Percentiles rank a stretch among this genome's conserved stretches.
Evolutionary conservation across 2,329 filamentous ascomycete genomes (phyloP).

Genomic region (Chaetomiaceae sp.): DNA sequence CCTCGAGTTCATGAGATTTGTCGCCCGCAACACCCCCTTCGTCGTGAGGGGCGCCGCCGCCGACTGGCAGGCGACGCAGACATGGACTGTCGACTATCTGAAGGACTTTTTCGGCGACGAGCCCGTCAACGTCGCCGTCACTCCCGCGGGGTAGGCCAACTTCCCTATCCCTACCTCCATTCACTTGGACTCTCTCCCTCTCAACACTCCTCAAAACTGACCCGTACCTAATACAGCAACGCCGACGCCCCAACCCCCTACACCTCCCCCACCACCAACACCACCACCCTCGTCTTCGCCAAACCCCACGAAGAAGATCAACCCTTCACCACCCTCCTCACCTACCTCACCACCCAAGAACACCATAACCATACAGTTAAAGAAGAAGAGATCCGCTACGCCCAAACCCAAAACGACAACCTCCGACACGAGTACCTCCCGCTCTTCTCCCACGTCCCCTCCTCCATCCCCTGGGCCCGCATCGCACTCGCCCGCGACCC

Average conservation of each 20-base stretch:
- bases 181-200: not conserved
- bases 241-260: constrained; percentile 50
- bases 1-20: constrained; percentile 75
- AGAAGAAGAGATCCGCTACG: constrained; percentile 17
- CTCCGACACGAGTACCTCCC: constrained; percentile 65
- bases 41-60: constrained; percentile 60
- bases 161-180: constrained; percentile 13
- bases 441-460: constrained; percentile 60
- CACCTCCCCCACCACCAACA: constrained; percentile 17
- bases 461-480: constrained; percentile 65
- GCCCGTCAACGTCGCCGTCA: constrained; percentile 70
- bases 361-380: constrained; percentile 4
- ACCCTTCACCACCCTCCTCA: constrained; percentile 58
- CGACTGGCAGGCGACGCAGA: constrained; percentile 57
- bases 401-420: constrained; percentile 68
- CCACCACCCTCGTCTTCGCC: constrained; percentile 51
- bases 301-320: constrained; percentile 68
- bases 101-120: constrained; percentile 49
- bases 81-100: constrained; percentile 62
- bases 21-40: constrained; percentile 70
- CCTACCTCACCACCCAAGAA: constrained; percentile 58
- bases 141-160: constrained; percentile 58
- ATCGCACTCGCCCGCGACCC: constrained; percentile 59
- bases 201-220: not conserved
- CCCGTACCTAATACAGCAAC: constrained; percentile 31